phyloP scores from a whole-genome alignment of 2,329 filamentous ascomycete genomes.

The Hymenoscyphus fraxineus region DNA sequence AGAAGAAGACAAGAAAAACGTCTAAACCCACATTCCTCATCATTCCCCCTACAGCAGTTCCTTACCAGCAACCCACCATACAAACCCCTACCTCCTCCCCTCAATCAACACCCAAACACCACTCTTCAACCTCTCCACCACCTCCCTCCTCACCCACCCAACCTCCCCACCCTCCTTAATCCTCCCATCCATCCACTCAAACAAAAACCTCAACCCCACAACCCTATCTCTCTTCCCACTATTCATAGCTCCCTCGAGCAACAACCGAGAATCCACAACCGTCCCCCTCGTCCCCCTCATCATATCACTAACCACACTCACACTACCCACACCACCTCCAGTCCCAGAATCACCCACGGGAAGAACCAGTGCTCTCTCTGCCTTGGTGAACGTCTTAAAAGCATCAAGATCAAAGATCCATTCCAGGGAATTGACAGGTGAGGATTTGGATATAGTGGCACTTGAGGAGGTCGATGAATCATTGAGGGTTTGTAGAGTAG shows the following conservation, averaged over 20 bases:
- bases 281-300: constrained; percentile 53
- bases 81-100: constrained; percentile 9
- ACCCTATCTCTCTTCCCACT: constrained; percentile 53
- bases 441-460: not conserved
- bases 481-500: constrained; percentile 60
- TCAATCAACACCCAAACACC: constrained; percentile 42
- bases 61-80: not conserved
- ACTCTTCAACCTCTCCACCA: constrained; percentile 52
- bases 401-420: constrained; percentile 59
- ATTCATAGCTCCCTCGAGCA: constrained; percentile 47
- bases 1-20: not conserved
- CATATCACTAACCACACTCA: constrained; percentile 34
- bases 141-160: constrained; percentile 53
- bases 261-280: constrained; percentile 58
- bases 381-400: constrained; percentile 51
- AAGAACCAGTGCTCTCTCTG: constrained; percentile 53
- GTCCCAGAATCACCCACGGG: constrained; percentile 40
- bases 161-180: constrained; percentile 39
- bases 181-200: constrained; percentile 60
- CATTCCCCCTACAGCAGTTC: not conserved
- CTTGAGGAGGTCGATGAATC: constrained; percentile 42
- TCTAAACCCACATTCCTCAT: not conserved
- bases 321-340: not conserved
- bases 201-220: constrained; percentile 60
- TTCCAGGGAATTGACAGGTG: constrained; percentile 46